Conservation (phyloP, 805 yeast species). For the Teunomyces stri region DNA sequence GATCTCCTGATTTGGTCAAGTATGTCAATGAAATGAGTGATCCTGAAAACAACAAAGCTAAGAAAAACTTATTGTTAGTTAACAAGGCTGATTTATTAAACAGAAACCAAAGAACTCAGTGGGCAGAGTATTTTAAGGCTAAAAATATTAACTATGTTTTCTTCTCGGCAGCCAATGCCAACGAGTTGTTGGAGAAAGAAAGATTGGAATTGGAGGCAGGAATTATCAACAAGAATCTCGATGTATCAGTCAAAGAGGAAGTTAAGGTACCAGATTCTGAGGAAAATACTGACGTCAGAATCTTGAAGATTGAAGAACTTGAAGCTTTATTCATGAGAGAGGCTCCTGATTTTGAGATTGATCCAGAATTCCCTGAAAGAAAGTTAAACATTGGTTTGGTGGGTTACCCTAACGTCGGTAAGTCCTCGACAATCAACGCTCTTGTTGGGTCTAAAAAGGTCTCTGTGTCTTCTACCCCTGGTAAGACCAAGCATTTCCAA, state of each 20-base stretch:
- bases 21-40: constrained; percentile 74
- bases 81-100: constrained; percentile 92
- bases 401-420: constrained; percentile 94
- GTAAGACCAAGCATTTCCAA: constrained; percentile 98
- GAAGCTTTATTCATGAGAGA: constrained; percentile 73
- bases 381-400: constrained; percentile 89
- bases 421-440: constrained; percentile 97
- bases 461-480: constrained; percentile 98
- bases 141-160: constrained; percentile 80
- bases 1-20: constrained; percentile 81
- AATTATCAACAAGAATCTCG: constrained; percentile 12
- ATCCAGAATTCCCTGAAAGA: constrained; percentile 55
- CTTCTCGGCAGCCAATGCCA: constrained; percentile 88
- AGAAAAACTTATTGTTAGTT: constrained; percentile 77
- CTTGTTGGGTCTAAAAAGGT: constrained; percentile 94
- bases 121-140: constrained; percentile 81
- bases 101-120: constrained; percentile 67
- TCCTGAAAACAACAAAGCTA: constrained; percentile 46
- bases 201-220: constrained; percentile 39
- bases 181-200: constrained; percentile 67
- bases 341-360: constrained; percentile 68
- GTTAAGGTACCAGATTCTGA: constrained; percentile 22
- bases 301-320: constrained; percentile 78
- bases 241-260: constrained; percentile 18
- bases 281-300: constrained; percentile 46